phyloP scores from a whole-genome alignment of 1,284 basidiomycete genomes.

The Cryptococcus hybrid region DNA sequence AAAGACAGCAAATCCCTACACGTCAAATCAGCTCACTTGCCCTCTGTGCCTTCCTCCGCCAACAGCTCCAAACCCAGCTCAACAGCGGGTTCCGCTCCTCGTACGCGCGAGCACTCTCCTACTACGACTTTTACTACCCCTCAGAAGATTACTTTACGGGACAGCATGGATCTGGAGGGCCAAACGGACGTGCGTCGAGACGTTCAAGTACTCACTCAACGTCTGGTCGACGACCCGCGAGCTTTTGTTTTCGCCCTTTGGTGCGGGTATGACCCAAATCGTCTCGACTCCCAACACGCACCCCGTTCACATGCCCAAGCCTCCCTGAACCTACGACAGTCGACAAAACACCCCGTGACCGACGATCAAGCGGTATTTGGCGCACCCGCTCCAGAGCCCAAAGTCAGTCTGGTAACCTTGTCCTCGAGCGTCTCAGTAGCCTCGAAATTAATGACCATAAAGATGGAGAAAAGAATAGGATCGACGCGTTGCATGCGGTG shows the following conservation, averaged over 20 bases:
- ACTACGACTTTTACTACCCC: slow-evolving; percentile 21
- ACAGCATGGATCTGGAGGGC: slow-evolving; percentile 10
- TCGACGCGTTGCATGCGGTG: neutral
- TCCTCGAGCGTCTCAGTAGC: slow-evolving; percentile 10
- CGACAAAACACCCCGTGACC: neutral
- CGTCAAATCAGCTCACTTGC: no score
- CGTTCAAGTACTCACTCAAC: slow-evolving; percentile 17
- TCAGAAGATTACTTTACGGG: slow-evolving; percentile 26
- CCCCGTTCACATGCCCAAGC: no score
- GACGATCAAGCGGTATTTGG: slow-evolving; percentile 5
- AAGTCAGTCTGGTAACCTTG: slow-evolving; percentile 7
- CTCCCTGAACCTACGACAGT: no score
- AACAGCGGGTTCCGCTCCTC: neutral
- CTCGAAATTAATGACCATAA: slow-evolving; percentile 10
- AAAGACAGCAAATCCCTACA: no score
- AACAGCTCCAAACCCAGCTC: neutral
- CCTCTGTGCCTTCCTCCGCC: neutral
- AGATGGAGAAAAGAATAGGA: neutral
- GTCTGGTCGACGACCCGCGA: slow-evolving; percentile 28
- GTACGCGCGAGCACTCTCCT: slow-evolving; percentile 16
- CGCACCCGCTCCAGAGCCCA: slow-evolving; percentile 10
- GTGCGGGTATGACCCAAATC: slow-evolving; percentile 40
- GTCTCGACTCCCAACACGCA: neutral
- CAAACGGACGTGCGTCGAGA: slow-evolving; percentile 13
- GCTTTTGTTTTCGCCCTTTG: slow-evolving; percentile 38